These are phyloP conservation scores for Linnemannia schmuckeri DNA, from an alignment of 192 early-diverging fungal genomes.

Conservation along the genomic window DNA sequence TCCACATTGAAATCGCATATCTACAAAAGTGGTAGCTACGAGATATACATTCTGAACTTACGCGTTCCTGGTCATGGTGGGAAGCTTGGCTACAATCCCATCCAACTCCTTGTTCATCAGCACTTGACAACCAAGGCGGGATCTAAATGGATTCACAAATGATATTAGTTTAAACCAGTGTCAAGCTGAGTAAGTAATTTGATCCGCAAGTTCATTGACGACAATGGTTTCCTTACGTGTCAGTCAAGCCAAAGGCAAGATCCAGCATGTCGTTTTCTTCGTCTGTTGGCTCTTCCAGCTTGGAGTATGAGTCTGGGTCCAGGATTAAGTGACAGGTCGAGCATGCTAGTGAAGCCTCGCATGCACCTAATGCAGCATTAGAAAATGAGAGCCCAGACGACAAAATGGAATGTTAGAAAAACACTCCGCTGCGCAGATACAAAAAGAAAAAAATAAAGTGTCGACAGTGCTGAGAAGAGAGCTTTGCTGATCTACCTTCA, in stretches of 20 bases:
- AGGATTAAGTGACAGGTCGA: constrained; percentile 96
- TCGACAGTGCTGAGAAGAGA: neutral
- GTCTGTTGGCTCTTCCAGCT: constrained; percentile 92
- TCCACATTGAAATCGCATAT: too few species aligned
- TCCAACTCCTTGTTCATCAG: constrained; percentile 88
- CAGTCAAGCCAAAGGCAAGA: constrained; percentile 95
- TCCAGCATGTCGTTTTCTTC: constrained; percentile 99
- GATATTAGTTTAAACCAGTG: neutral
- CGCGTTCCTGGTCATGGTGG: constrained; percentile 89
- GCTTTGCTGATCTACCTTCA: constrained; percentile 71
- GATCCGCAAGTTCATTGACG: neutral
- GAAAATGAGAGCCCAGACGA: neutral
- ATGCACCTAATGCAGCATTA: constrained; percentile 73
- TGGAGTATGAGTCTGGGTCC: constrained; percentile 82
- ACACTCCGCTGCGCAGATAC: constrained; percentile 5
- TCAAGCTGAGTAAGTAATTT: neutral
- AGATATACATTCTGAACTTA: constrained; percentile 3
- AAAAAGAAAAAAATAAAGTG: neutral
- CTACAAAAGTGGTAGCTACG: too few species aligned
- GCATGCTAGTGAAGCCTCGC: constrained; percentile 95
- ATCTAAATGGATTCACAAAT: constrained; percentile 59
- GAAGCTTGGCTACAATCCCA: constrained; percentile 90
- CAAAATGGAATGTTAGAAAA: neutral
- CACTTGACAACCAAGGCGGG: constrained; percentile 97
- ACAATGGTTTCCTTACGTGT: constrained; percentile 74